Percentiles rank a stretch among this genome's conserved stretches.
Conservation (phyloP, 2,329 filamentous ascomycete genomes). For the Aspergillus cejpii region DNA sequence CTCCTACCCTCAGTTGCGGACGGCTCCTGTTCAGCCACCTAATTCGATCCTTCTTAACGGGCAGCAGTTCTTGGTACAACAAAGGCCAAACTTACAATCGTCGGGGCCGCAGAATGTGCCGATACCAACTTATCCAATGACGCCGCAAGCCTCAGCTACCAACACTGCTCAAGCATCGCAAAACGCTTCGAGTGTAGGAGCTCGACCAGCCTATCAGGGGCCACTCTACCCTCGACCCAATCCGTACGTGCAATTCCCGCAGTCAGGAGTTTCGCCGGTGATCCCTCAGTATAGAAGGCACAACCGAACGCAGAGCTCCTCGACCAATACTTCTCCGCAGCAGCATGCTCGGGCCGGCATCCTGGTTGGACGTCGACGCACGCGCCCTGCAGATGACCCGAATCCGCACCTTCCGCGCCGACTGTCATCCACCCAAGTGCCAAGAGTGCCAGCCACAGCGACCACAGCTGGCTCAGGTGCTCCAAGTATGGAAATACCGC, state of each 20-base stretch:
- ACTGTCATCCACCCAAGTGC: constrained; percentile 1
- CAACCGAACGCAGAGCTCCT: constrained; percentile 6
- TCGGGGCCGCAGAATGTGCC: neutral
- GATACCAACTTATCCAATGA: constrained; percentile 2
- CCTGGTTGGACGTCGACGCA: constrained; percentile 7
- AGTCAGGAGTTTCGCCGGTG: constrained; percentile 4
- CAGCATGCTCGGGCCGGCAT: constrained; percentile 1
- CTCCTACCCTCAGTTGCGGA: neutral
- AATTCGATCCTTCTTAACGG: neutral
- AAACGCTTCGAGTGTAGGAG: neutral
- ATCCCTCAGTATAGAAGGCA: constrained; percentile 11
- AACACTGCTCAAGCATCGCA: constrained; percentile 1
- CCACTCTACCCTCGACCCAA: neutral
- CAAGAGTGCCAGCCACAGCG: neutral
- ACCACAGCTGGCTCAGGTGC: neutral
- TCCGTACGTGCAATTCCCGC: constrained; percentile 6
- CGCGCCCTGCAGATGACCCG: constrained; percentile 5
- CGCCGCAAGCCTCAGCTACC: neutral
- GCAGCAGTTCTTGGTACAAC: constrained; percentile 1
- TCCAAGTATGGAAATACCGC: neutral
- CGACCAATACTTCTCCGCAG: constrained; percentile 1
- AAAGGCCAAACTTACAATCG: neutral
- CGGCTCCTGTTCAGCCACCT: neutral
- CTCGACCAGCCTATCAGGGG: neutral
- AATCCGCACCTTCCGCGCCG: constrained; percentile 1